A percentile compares a stretch with the other conserved stretches of the same genome.
Conservation (phyloP, 2,329 filamentous ascomycete genomes). For the Colletotrichum tabaci region DNA sequence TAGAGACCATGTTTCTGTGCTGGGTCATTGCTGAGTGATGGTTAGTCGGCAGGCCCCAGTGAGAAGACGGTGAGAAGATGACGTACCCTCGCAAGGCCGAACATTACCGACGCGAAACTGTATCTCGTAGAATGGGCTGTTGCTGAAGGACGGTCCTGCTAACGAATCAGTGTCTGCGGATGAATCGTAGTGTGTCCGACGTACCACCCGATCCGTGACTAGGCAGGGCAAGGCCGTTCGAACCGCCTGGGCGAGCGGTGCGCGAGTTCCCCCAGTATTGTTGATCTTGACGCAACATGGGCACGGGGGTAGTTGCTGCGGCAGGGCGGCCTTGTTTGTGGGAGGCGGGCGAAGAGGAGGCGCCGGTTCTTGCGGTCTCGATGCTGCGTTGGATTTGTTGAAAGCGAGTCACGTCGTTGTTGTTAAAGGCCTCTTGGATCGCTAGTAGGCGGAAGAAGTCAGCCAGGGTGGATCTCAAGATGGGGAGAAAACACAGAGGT, state of each 20-base stretch:
- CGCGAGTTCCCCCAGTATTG: slow-evolving; percentile 31
- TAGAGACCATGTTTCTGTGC: slow-evolving; percentile 63
- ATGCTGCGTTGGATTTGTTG: slow-evolving; percentile 62
- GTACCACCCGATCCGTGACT: slow-evolving; percentile 29
- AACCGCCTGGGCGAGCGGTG: slow-evolving; percentile 21
- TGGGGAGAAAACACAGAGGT: neutral
- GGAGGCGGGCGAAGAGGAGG: slow-evolving; percentile 37
- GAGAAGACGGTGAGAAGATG: slow-evolving; percentile 1
- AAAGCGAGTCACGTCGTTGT: slow-evolving; percentile 58
- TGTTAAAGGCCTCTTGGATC: slow-evolving; percentile 56
- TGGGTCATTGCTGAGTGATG: slow-evolving; percentile 68
- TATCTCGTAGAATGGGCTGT: slow-evolving; percentile 89
- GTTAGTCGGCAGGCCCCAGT: slow-evolving; percentile 42
- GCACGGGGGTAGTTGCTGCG: slow-evolving; percentile 21
- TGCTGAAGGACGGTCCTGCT: slow-evolving; percentile 63
- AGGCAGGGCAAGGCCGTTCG: slow-evolving; percentile 21
- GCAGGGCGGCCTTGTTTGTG: slow-evolving; percentile 28
- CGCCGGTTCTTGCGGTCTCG: slow-evolving; percentile 43
- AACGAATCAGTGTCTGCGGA: slow-evolving; percentile 2
- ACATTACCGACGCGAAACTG: slow-evolving; percentile 75
- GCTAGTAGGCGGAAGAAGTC: slow-evolving; percentile 50
- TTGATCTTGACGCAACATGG: slow-evolving; percentile 21
- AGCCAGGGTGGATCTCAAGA: slow-evolving; percentile 16
- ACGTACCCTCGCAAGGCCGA: slow-evolving; percentile 80
- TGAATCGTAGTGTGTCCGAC: neutral